A percentile compares a stretch with the other conserved stretches of the same genome.
Evolutionary conservation across 2,329 filamentous ascomycete species (phyloP).

Genomic region (Stromatinia cepivora): DNA sequence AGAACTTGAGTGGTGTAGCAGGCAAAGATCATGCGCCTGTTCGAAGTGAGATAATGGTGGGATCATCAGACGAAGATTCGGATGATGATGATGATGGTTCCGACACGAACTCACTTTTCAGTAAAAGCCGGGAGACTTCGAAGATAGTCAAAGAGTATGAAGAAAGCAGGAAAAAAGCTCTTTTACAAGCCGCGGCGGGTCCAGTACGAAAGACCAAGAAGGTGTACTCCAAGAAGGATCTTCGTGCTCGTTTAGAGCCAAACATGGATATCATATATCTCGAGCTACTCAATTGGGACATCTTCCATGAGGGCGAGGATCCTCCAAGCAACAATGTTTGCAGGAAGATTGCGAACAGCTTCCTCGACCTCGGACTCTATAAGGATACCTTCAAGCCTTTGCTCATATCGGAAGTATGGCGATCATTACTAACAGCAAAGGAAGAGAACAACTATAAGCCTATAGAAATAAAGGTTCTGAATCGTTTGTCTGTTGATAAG

Average conservation of each 20-base stretch:
- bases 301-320: constrained; percentile 84
- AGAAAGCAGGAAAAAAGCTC: constrained; percentile 50
- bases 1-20: constrained; percentile 66
- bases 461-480: constrained; percentile 85
- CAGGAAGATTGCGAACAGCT: constrained; percentile 73
- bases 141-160: constrained; percentile 46
- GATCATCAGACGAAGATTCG: constrained; percentile 70
- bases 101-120: constrained; percentile 48
- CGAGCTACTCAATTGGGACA: constrained; percentile 89
- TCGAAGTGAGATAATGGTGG: constrained; percentile 88
- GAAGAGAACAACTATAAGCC: constrained; percentile 79
- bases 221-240: constrained; percentile 82
- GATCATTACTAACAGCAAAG: constrained; percentile 84
- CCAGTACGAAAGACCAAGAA: constrained; percentile 84
- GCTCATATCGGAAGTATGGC: constrained; percentile 91
- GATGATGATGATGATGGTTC: constrained; percentile 61
- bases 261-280: constrained; percentile 84
- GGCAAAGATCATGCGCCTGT: constrained; percentile 76
- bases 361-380: constrained; percentile 74
- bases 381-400: constrained; percentile 88
- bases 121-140: constrained; percentile 45
- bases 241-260: constrained; percentile 87
- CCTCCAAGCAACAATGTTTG: constrained; percentile 77
- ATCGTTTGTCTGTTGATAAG: constrained; percentile 85
- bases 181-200: constrained; percentile 57